phyloP scores from a whole-genome alignment of 2,329 filamentous ascomycete species.

The Cercospora berteroae region DNA sequence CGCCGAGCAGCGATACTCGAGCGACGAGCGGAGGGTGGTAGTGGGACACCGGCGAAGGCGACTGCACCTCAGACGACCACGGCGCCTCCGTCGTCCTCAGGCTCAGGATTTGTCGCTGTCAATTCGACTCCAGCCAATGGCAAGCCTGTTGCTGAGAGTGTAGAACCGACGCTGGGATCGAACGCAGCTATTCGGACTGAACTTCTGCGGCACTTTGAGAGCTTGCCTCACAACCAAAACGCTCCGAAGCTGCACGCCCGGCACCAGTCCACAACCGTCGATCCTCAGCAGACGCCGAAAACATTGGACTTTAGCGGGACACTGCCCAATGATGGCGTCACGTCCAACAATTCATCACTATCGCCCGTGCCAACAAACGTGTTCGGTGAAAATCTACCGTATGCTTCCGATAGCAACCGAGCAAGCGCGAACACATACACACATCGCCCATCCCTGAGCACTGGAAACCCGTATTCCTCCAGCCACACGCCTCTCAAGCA shows the following conservation, averaged over 20 bases:
- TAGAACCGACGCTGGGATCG: slow-evolving; percentile 36
- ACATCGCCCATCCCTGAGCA: slow-evolving; percentile 32
- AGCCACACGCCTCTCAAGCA: slow-evolving; percentile 33
- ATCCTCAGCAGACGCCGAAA: slow-evolving; percentile 2
- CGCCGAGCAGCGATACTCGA: slow-evolving; percentile 70
- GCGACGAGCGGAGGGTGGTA: slow-evolving; percentile 51
- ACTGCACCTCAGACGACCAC: slow-evolving; percentile 34
- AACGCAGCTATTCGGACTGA: slow-evolving; percentile 59
- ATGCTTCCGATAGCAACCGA: slow-evolving; percentile 21
- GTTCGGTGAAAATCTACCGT: slow-evolving; percentile 29
- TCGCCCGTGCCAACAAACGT: slow-evolving; percentile 32
- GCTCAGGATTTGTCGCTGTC: slow-evolving; percentile 57
- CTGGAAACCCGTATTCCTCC: slow-evolving; percentile 19
- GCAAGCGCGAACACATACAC: slow-evolving; percentile 5
- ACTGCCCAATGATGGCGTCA: slow-evolving; percentile 19
- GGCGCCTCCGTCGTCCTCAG: slow-evolving; percentile 30
- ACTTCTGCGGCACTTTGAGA: slow-evolving; percentile 62
- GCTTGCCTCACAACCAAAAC: slow-evolving; percentile 53
- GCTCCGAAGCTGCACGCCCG: slow-evolving; percentile 27
- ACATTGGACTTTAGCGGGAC: slow-evolving; percentile 1
- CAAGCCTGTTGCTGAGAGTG: slow-evolving; percentile 34
- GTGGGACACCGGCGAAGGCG: slow-evolving; percentile 39
- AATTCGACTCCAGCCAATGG: slow-evolving; percentile 44
- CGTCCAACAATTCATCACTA: slow-evolving; percentile 33
- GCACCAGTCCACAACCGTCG: slow-evolving; percentile 24